phyloP scores from a whole-genome alignment of 2,329 filamentous ascomycete species.

The Diaporthe vaccinii region DNA sequence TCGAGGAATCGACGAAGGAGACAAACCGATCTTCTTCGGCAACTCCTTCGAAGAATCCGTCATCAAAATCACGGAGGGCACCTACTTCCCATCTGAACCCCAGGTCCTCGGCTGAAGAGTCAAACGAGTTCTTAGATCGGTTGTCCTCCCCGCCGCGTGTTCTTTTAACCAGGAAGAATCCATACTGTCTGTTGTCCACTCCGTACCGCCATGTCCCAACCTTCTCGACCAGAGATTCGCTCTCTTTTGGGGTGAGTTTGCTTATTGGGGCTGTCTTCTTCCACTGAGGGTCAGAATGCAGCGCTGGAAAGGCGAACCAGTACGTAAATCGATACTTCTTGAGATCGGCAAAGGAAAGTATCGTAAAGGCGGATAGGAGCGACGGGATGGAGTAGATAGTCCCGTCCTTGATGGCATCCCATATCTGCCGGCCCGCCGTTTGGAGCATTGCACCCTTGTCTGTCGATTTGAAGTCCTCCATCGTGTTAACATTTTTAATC shows the following conservation, averaged over 20 bases:
- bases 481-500: conserved; percentile 96
- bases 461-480: conserved; percentile 89
- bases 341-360: conserved; percentile 93
- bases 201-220: conserved; percentile 90
- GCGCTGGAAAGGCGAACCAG: conserved; percentile 95
- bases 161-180: conserved; percentile 95
- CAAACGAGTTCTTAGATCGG: conserved; percentile 60
- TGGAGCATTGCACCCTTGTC: conserved; percentile 85
- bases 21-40: conserved; percentile 83
- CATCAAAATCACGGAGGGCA: conserved; percentile 83
- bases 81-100: conserved; percentile 84
- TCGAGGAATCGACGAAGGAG: conserved; percentile 92
- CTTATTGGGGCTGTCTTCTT: conserved; percentile 68
- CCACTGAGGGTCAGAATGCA: conserved; percentile 92
- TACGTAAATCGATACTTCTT: conserved; percentile 99
- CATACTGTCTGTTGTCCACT: conserved; percentile 86
- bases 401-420: conserved; percentile 97
- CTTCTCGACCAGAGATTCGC: conserved; percentile 81
- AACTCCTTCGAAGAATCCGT: conserved; percentile 85
- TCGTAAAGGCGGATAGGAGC: conserved; percentile 87
- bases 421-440: conserved; percentile 86
- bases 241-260: conserved; percentile 76
- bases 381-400: conserved; percentile 97
- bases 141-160: conserved; percentile 57
- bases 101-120: conserved; percentile 64